Conservation (phyloP, 75 land plant species). For the Chamaecyparis obtusa region DNA sequence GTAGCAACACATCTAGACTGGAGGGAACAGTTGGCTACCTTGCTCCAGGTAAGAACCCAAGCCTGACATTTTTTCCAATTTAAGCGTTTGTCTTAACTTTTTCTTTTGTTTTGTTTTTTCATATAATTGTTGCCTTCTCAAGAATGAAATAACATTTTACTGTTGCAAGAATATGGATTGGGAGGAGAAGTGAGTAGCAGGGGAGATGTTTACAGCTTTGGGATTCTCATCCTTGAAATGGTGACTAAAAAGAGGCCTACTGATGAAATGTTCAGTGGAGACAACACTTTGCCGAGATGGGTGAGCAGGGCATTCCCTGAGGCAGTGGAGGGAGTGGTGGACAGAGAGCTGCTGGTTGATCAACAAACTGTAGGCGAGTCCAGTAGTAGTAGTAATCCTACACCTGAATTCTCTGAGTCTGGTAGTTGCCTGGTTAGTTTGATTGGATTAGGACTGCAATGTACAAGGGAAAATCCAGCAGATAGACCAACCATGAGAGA, state of each 20-base stretch:
- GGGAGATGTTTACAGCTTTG: slow-evolving; percentile 67
- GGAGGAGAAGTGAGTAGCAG: slow-evolving; percentile 38
- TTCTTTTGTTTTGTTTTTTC: no score
- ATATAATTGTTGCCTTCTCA: neutral
- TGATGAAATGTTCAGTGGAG: slow-evolving; percentile 19
- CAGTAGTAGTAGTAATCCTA: no score
- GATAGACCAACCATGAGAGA: slow-evolving; percentile 60
- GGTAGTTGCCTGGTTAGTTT: slow-evolving; percentile 30
- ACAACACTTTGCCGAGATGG: slow-evolving; percentile 3
- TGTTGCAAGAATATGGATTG: slow-evolving; percentile 43
- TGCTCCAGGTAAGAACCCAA: slow-evolving; percentile 48
- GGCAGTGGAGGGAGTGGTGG: neutral
- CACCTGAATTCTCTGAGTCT: slow-evolving; percentile 18
- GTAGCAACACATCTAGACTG: slow-evolving; percentile 27
- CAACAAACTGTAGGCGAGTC: slow-evolving; percentile 25
- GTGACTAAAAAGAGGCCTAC: slow-evolving; percentile 50
- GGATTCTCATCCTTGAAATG: slow-evolving; percentile 43
- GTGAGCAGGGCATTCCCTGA: neutral
- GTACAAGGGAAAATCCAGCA: slow-evolving; percentile 36
- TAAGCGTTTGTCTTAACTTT: no score
- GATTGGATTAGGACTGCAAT: slow-evolving; percentile 36
- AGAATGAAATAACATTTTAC: no score
- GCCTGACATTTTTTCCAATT: neutral
- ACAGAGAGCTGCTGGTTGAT: slow-evolving; percentile 26
- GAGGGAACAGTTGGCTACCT: slow-evolving; percentile 58